A percentile compares a stretch with the other conserved stretches of the same genome.
These are phyloP conservation scores for Phtheirospermum japonicum DNA, from an alignment of 257 asterid species.

Conservation along the genomic window DNA sequence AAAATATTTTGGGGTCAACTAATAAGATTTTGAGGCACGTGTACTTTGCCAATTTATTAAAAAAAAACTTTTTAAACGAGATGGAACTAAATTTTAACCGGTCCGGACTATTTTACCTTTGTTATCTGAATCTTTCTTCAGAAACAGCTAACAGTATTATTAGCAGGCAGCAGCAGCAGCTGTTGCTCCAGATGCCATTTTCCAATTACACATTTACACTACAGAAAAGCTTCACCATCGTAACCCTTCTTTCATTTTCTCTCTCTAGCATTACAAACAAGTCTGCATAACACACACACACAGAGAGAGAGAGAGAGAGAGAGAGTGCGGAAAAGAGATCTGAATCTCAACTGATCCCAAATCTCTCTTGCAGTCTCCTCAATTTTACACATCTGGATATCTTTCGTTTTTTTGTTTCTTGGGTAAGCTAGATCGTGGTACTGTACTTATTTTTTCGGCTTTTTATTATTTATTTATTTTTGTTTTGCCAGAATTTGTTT, in stretches of 20 bases:
- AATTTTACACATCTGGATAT: constrained; percentile 24
- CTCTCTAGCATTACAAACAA: constrained; percentile 17
- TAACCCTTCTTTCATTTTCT: constrained; percentile 12
- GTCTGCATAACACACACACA: too few relatives aligned
- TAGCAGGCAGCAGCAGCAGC: constrained; percentile 32
- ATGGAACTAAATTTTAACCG: too few relatives aligned
- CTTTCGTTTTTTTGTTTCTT: constrained; percentile 11
- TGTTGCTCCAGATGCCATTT: constrained; percentile 33
- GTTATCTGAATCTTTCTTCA: constrained; percentile 18
- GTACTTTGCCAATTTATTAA: too few relatives aligned
- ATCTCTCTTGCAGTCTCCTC: constrained; percentile 21
- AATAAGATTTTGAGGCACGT: too few relatives aligned
- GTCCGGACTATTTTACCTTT: too few relatives aligned
- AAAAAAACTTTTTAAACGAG: too few relatives aligned
- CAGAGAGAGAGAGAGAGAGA: constrained; percentile 31
- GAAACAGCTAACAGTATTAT: constrained; percentile 41
- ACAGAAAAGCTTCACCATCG: constrained; percentile 16
- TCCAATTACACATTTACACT: constrained; percentile 19
- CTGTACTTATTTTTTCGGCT: constrained; percentile 16
- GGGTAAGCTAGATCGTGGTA: constrained; percentile 35
- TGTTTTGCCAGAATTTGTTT: constrained; percentile 27
- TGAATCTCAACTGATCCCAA: constrained; percentile 30
- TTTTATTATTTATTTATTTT: constrained; percentile 1
- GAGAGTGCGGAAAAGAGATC: constrained; percentile 34
- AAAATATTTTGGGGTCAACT: too few relatives aligned